These are phyloP conservation scores for Helianthus tuberosus DNA, from an alignment of 129 eudicot genomes.

Conservation along the genomic window DNA sequence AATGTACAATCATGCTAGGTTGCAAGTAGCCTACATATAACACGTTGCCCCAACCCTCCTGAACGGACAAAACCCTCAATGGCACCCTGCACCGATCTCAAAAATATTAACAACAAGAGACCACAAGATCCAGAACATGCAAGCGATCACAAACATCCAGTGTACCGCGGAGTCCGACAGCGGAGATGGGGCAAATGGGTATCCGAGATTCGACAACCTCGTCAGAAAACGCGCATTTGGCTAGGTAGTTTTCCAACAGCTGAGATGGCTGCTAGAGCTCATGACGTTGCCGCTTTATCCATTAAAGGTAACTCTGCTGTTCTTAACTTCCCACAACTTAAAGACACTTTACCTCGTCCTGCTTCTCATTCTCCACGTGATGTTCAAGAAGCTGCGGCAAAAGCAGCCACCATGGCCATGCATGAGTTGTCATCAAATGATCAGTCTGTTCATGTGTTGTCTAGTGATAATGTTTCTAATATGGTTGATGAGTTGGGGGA, in stretches of 20 bases:
- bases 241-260: conserved; percentile 9
- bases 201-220: conserved; percentile 4
- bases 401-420: conserved; percentile 69
- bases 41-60: too few relatives aligned
- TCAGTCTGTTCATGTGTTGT: not conserved
- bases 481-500: conserved; percentile 54
- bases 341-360: conserved; percentile 58
- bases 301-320: conserved; percentile 51
- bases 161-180: not conserved
- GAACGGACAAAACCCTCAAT: too few relatives aligned
- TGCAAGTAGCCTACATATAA: too few relatives aligned
- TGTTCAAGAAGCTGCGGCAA: conserved; percentile 22
- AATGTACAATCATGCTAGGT: too few relatives aligned
- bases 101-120: too few relatives aligned
- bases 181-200: conserved; percentile 18
- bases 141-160: not conserved
- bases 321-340: conserved; percentile 73
- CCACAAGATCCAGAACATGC: too few relatives aligned
- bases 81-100: too few relatives aligned
- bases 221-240: conserved; percentile 1
- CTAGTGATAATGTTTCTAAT: not conserved
- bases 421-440: conserved; percentile 2
- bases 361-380: conserved; percentile 67
- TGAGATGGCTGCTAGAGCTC: conserved; percentile 11
- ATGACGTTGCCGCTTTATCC: conserved; percentile 1